These are phyloP conservation scores for Exserohilum turcica DNA, from an alignment of 2,329 filamentous ascomycete species.

Conservation along the genomic window DNA sequence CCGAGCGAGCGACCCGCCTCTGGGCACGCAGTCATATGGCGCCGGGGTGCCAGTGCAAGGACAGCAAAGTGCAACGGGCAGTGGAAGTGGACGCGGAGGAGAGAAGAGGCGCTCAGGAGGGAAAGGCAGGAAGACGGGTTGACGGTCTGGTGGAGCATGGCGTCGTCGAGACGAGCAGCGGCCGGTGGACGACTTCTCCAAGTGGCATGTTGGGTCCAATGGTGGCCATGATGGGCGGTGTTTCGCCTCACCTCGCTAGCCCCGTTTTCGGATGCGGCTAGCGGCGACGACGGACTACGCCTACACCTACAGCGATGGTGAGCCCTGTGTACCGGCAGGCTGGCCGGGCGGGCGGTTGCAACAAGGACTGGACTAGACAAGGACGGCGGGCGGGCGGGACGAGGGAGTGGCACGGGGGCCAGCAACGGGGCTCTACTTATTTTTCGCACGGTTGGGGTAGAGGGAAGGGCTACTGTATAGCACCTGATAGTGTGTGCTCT, in stretches of 20 bases:
- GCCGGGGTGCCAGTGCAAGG: conserved; percentile 14
- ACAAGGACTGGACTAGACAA: too few species aligned
- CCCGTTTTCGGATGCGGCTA: conserved; percentile 3
- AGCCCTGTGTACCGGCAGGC: background rate
- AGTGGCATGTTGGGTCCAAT: conserved; percentile 4
- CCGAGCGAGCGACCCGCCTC: conserved; percentile 31
- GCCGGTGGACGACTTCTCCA: background rate
- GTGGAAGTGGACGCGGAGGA: conserved; percentile 29
- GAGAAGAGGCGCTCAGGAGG: conserved; percentile 35
- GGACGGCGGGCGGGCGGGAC: background rate
- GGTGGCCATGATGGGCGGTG: background rate
- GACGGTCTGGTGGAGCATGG: background rate
- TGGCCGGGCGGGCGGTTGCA: background rate
- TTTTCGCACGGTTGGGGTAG: conserved; percentile 25
- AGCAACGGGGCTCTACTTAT: background rate
- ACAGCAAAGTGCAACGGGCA: conserved; percentile 21
- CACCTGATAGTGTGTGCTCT: too few species aligned
- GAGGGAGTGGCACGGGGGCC: background rate
- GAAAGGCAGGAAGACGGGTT: conserved; percentile 28
- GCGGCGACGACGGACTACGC: background rate
- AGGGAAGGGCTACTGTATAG: too few species aligned
- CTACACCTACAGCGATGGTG: too few species aligned
- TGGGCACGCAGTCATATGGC: conserved; percentile 16
- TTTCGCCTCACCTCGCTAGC: background rate
- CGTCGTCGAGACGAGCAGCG: background rate